Conservation (phyloP, 345 rosid genomes). For the Eucalyptus curtisii region DNA sequence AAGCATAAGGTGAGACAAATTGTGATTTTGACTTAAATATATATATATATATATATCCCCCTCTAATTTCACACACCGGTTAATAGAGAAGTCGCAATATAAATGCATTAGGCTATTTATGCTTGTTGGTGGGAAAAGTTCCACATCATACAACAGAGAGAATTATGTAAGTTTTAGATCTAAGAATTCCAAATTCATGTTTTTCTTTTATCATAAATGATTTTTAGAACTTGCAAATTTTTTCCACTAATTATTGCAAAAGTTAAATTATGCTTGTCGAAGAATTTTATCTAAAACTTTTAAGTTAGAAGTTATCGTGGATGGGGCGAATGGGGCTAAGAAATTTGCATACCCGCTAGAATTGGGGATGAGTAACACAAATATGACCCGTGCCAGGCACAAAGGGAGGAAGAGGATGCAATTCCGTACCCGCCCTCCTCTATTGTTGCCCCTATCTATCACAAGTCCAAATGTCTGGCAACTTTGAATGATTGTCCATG, state of each 20-base stretch:
- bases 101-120: neutral
- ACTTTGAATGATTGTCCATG: too few species aligned
- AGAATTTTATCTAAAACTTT: neutral
- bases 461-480: too few species aligned
- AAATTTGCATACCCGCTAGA: neutral
- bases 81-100: neutral
- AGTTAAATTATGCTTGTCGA: neutral
- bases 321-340: neutral
- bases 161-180: neutral
- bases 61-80: neutral
- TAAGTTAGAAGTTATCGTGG: neutral
- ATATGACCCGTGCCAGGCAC: neutral
- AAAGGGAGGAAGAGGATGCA: neutral
- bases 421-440: neutral
- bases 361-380: neutral
- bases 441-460: neutral
- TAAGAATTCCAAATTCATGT: neutral
- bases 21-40: neutral
- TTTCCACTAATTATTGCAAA: neutral
- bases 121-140: neutral
- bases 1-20: neutral
- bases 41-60: rapidly evolving
- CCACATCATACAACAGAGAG: neutral
- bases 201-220: neutral
- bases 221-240: neutral